Percentiles rank a stretch among this genome's conserved stretches.
Evolutionary conservation across 2,329 filamentous ascomycete genomes (phyloP).

Genomic region (Tolypocladium guangdongense): DNA sequence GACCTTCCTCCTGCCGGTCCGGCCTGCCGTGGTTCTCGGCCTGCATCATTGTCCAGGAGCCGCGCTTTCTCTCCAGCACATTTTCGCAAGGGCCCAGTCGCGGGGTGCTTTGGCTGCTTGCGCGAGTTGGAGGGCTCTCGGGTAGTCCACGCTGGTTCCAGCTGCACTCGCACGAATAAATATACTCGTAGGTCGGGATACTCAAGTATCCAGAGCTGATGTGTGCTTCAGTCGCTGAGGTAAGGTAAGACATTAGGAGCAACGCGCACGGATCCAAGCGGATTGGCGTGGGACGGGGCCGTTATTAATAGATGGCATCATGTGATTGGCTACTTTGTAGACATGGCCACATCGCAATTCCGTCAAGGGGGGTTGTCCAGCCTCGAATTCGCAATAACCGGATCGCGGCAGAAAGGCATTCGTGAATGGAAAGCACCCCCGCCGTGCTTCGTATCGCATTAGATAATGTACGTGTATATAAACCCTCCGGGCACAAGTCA

Average conservation of each 20-base stretch:
- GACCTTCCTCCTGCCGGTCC: slow-evolving; percentile 20
- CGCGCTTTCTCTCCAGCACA: slow-evolving; percentile 5
- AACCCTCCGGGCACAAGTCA: background rate
- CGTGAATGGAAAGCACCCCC: background rate
- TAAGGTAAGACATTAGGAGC: background rate
- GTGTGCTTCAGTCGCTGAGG: background rate
- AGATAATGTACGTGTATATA: slow-evolving; percentile 1
- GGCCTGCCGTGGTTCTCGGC: slow-evolving; percentile 18
- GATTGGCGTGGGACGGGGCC: background rate
- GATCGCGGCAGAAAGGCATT: too few relatives aligned
- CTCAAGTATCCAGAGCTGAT: background rate
- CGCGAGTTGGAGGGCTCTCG: background rate
- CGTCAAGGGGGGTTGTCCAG: background rate
- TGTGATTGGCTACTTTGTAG: background rate
- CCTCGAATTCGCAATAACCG: too few relatives aligned
- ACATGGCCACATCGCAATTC: background rate
- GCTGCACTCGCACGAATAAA: background rate
- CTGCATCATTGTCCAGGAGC: slow-evolving; percentile 19
- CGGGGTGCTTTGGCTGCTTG: background rate
- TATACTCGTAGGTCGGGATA: background rate
- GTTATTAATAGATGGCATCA: background rate
- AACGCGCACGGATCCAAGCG: background rate
- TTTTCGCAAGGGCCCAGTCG: slow-evolving; percentile 3
- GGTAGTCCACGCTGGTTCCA: background rate
- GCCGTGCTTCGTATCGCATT: slow-evolving; percentile 1